These are phyloP conservation scores for Xylaria sp. DNA, from an alignment of 2,329 filamentous ascomycete species.

Conservation along the genomic window DNA sequence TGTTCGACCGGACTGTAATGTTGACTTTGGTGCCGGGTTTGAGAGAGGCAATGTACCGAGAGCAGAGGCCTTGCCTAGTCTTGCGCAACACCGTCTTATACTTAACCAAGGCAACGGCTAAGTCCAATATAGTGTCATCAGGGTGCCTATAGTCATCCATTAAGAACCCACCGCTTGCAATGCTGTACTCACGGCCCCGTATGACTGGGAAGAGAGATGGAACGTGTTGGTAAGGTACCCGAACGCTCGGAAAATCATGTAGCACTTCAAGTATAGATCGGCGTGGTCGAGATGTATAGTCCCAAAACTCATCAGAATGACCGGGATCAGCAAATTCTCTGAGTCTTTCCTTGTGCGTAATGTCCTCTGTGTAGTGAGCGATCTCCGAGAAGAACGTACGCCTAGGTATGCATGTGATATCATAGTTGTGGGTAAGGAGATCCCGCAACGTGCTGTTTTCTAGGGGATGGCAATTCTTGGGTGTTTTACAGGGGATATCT, in stretches of 20 bases:
- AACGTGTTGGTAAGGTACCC: constrained; percentile 78
- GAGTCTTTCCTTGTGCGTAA: constrained; percentile 81
- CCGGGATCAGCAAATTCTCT: constrained; percentile 83
- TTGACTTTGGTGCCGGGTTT: constrained; percentile 65
- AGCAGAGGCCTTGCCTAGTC: constrained; percentile 87
- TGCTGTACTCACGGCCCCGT: constrained; percentile 92
- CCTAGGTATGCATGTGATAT: constrained; percentile 89
- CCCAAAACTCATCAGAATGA: constrained; percentile 90
- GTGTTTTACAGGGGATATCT: constrained; percentile 35
- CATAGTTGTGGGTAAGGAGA: constrained; percentile 83
- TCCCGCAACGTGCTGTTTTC: constrained; percentile 71
- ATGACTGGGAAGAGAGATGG: constrained; percentile 81
- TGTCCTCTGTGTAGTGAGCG: constrained; percentile 76
- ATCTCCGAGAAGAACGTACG: constrained; percentile 86
- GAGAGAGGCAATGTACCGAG: constrained; percentile 80
- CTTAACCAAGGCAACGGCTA: constrained; percentile 88
- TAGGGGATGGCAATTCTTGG: constrained; percentile 50
- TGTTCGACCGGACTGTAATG: constrained; percentile 65
- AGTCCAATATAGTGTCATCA: constrained; percentile 66
- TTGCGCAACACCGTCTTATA: constrained; percentile 89
- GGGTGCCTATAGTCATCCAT: constrained; percentile 42
- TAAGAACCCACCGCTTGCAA: constrained; percentile 75
- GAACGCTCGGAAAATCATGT: constrained; percentile 86
- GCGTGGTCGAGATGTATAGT: constrained; percentile 91
- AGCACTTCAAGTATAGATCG: constrained; percentile 93